These are phyloP conservation scores for Clarireedia monteithiana DNA, from an alignment of 2,329 filamentous ascomycete species.

Conservation along the genomic window DNA sequence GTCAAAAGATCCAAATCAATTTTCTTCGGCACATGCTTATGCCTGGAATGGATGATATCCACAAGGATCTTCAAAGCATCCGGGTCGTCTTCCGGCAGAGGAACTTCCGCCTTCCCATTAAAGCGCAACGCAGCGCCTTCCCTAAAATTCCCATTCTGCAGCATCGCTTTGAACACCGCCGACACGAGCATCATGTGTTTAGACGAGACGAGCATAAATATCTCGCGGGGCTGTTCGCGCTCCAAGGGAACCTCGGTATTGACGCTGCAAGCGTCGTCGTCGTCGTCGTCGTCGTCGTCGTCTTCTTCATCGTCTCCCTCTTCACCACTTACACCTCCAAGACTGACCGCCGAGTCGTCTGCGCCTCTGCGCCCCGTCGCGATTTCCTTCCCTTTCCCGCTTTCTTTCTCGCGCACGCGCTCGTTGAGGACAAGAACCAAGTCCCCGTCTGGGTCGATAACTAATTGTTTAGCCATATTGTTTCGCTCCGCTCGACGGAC, in stretches of 20 bases:
- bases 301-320: background rate
- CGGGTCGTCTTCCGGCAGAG: conserved; percentile 26
- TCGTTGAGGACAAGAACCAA: conserved; percentile 1
- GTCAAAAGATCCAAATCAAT: conserved; percentile 24
- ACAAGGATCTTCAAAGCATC: conserved; percentile 28
- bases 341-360: conserved; percentile 3
- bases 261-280: background rate
- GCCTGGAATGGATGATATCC: conserved; percentile 26
- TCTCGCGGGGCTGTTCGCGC: background rate
- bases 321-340: background rate
- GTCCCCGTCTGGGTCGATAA: conserved; percentile 4
- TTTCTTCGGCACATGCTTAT: conserved; percentile 18
- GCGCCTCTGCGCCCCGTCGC: background rate
- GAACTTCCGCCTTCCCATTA: conserved; percentile 18
- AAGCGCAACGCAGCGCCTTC: conserved; percentile 16
- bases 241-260: background rate
- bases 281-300: background rate
- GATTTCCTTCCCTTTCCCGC: background rate
- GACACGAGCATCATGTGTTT: conserved; percentile 22
- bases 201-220: conserved; percentile 17
- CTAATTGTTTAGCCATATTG: background rate
- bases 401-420: background rate
- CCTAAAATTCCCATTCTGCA: conserved; percentile 16
- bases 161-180: conserved; percentile 25
- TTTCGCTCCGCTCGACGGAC: background rate